Evolutionary conservation across 495 filamentous ascomycete species (phyloP).

Genomic region (Chaetomium cochliodes): DNA sequence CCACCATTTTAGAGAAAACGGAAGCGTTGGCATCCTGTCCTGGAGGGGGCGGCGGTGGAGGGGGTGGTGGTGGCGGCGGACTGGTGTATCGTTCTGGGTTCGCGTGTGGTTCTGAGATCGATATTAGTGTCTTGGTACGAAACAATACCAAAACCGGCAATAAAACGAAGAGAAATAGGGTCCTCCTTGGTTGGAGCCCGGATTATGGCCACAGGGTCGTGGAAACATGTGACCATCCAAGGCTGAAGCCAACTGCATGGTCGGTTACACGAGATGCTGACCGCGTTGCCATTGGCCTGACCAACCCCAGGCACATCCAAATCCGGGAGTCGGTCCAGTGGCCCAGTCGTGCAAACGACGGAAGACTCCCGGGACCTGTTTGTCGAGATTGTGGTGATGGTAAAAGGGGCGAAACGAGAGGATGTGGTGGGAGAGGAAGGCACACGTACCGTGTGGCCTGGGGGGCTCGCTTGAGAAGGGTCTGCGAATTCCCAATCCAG

Average conservation of each 20-base stretch:
- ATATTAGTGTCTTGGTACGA: not conserved
- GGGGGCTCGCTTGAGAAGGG: constrained; percentile 2
- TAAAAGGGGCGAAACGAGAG: not conserved
- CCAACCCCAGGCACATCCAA: not conserved
- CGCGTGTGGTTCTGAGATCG: constrained; percentile 4
- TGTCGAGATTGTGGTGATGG: not conserved
- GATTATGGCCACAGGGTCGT: not conserved
- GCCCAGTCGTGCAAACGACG: too few species aligned
- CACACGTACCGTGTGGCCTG: constrained; percentile 2
- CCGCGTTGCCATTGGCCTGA: not conserved
- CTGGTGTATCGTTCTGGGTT: constrained; percentile 4
- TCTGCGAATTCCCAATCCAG: too few species aligned
- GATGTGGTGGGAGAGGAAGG: not conserved
- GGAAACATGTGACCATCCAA: not conserved
- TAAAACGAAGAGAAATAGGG: not conserved
- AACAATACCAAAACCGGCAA: not conserved
- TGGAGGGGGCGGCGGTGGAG: constrained; percentile 31
- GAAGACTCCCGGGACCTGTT: not conserved
- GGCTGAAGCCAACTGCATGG: not conserved
- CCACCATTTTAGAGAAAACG: constrained; percentile 70
- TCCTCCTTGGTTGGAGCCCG: not conserved
- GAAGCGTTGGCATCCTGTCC: constrained; percentile 35
- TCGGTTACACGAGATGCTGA: not conserved
- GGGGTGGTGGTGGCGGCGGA: constrained; percentile 18
- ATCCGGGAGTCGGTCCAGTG: not conserved